Percentiles rank a stretch among this genome's conserved stretches.
Conservation (phyloP, 73 alveolate species). For the Paramecium bursaria region DNA sequence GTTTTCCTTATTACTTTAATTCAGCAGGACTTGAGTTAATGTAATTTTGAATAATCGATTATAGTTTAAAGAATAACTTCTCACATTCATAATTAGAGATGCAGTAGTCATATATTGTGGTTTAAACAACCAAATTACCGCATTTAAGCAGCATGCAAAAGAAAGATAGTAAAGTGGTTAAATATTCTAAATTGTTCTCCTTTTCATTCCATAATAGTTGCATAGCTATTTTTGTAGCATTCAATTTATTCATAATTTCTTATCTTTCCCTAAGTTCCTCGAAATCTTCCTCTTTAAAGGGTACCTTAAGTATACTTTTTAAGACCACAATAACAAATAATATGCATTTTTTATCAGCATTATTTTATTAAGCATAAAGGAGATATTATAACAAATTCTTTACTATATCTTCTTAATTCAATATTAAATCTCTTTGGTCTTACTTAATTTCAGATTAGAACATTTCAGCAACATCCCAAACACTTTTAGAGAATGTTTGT, state of each 20-base stretch:
- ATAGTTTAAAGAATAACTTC: neutral
- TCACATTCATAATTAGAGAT: neutral
- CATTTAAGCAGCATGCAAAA: constrained; percentile 16
- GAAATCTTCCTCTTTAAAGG: neutral
- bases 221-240: constrained; percentile 11
- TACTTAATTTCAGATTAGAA: neutral
- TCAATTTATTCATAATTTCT: neutral
- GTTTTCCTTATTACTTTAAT: neutral
- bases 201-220: constrained; percentile 31
- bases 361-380: neutral
- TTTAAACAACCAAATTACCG: constrained; percentile 20
- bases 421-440: constrained; percentile 5
- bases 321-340: constrained; percentile 3
- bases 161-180: constrained; percentile 9
- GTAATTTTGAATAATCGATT: neutral
- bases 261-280: constrained; percentile 38
- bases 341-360: constrained; percentile 11
- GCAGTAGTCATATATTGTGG: constrained; percentile 13
- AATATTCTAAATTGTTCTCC: constrained; percentile 21
- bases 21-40: neutral
- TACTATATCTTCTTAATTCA: constrained; percentile 5
- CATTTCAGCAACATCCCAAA: neutral
- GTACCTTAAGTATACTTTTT: neutral
- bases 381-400: neutral
- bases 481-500: neutral